These are phyloP conservation scores for Dacryopinax primogenitus DNA, from an alignment of 768 basidiomycete genomes.

Conservation along the genomic window DNA sequence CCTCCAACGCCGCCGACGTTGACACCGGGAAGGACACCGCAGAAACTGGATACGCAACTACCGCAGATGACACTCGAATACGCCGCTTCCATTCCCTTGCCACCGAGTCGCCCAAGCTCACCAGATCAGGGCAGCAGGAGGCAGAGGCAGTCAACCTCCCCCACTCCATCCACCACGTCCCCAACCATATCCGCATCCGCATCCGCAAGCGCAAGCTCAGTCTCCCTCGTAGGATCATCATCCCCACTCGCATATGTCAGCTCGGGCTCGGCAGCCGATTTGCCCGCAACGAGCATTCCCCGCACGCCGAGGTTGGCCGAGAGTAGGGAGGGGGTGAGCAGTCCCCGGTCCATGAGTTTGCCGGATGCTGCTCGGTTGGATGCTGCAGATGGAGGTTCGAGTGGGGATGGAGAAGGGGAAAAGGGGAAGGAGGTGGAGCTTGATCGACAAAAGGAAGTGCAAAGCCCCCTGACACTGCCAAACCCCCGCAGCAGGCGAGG, in stretches of 20 bases:
- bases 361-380: neutral
- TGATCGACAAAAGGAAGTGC: no score
- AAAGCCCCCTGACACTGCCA: no score
- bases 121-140: no score
- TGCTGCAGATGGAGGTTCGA: no score
- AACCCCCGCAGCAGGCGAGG: slow-evolving; percentile 11
- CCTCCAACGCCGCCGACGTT: slow-evolving; percentile 4
- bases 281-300: neutral
- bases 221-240: no score
- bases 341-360: neutral
- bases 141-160: no score
- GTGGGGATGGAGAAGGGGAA: no score
- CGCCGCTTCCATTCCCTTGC: slow-evolving; percentile 27
- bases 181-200: no score
- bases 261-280: neutral
- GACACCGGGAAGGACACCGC: neutral
- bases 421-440: no score
- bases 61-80: neutral
- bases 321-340: neutral
- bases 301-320: neutral
- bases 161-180: no score
- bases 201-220: no score
- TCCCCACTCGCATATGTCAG: neutral
- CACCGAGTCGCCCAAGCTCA: no score
- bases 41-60: neutral